These are phyloP conservation scores for Citrus glauca DNA, from an alignment of 345 rosid species.

Conservation along the genomic window DNA sequence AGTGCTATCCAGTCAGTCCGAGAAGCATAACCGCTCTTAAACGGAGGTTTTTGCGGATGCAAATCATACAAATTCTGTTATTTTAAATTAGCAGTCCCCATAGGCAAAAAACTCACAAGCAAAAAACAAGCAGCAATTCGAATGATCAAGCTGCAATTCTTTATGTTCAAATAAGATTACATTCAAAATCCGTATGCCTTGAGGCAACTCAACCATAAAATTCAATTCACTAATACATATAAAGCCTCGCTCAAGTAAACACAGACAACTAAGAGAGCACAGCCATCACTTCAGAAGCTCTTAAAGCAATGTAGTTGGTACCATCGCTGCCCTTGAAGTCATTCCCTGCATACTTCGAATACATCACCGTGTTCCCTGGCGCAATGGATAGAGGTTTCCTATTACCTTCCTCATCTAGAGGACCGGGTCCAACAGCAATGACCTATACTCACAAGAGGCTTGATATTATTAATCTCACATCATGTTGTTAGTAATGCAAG, in stretches of 20 bases:
- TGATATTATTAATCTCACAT: background rate
- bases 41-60: no score
- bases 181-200: constrained; percentile 21
- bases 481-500: background rate
- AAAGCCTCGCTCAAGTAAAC: background rate
- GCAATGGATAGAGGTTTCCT: constrained; percentile 42
- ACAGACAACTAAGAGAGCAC: constrained; percentile 60
- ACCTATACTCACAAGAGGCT: constrained; percentile 43
- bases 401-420: constrained; percentile 78
- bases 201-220: constrained; percentile 21
- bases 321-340: constrained; percentile 86
- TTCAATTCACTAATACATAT: constrained; percentile 16
- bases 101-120: no score
- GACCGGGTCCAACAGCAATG: constrained; percentile 80
- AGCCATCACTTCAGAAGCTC: constrained; percentile 90
- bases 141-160: background rate
- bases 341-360: constrained; percentile 89
- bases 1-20: no score
- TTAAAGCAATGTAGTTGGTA: constrained; percentile 69
- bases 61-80: no score
- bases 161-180: constrained; percentile 4
- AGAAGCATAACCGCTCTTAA: no score
- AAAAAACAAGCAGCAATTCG: background rate
- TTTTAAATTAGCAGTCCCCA: no score
- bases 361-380: constrained; percentile 74